Conservation (phyloP, 352 stramenopile genomes). For the Saprolegnia diclina region DNA sequence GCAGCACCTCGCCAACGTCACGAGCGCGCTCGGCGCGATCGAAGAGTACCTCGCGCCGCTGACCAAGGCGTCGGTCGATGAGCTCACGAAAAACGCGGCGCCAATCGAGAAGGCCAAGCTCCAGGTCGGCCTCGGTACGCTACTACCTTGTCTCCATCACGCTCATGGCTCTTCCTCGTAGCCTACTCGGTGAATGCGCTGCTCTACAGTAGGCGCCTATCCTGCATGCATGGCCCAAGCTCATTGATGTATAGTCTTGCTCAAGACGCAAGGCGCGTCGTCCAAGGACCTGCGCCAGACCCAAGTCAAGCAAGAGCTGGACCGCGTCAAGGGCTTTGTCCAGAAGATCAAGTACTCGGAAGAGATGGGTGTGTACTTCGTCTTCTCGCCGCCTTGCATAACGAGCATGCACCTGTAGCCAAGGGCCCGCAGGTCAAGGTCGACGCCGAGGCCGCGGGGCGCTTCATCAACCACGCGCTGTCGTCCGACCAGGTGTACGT, state of each 20-base stretch:
- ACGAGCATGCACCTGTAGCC: constrained; percentile 23
- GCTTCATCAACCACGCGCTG: constrained; percentile 78
- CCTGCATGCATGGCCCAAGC: neutral
- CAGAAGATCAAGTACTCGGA: constrained; percentile 88
- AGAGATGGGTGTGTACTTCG: constrained; percentile 36
- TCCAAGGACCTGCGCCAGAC: constrained; percentile 84
- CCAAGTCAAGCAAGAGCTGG: constrained; percentile 86
- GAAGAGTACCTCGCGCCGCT: constrained; percentile 26
- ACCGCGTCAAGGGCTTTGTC: constrained; percentile 82
- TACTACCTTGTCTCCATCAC: neutral
- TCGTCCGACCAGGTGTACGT: constrained; percentile 81
- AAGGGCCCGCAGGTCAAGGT: constrained; percentile 71
- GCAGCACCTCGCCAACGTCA: constrained; percentile 14
- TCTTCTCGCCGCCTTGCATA: neutral
- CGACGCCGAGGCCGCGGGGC: constrained; percentile 73
- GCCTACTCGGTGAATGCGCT: constrained; percentile 84
- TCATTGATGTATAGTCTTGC: constrained; percentile 40
- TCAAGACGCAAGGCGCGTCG: constrained; percentile 83
- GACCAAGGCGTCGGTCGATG: constrained; percentile 10
- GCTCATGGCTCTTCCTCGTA: constrained; percentile 27
- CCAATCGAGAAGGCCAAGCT: constrained; percentile 72
- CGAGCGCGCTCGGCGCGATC: constrained; percentile 10
- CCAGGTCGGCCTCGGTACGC: constrained; percentile 69
- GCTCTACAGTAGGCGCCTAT: constrained; percentile 41
- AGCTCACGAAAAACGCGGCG: constrained; percentile 1